Percentiles rank a stretch among this genome's conserved stretches.
Conservation (phyloP, 2,329 filamentous ascomycete genomes). For the Fusarium sambucinum region DNA sequence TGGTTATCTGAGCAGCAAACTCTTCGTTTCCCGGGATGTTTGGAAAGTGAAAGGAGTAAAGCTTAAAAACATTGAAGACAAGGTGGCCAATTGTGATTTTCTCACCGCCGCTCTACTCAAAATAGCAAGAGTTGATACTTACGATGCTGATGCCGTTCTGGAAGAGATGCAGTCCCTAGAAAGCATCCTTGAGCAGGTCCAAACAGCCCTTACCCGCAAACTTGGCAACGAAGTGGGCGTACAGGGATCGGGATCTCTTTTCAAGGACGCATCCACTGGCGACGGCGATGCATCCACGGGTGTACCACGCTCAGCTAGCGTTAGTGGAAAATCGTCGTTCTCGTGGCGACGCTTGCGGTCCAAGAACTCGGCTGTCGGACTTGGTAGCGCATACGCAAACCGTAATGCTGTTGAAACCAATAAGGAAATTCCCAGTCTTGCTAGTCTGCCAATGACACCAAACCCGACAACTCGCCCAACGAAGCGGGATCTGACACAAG, state of each 20-base stretch:
- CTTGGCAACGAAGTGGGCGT: conserved; percentile 94
- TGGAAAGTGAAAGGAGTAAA: conserved; percentile 97
- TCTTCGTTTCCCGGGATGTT: conserved; percentile 92
- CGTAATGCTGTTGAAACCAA: conserved; percentile 42
- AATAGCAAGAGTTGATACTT: conserved; percentile 84
- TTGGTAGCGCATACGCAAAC: conserved; percentile 62
- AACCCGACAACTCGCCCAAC: conserved; percentile 74
- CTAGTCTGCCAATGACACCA: conserved; percentile 81
- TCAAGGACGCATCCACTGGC: conserved; percentile 73
- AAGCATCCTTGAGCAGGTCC: conserved; percentile 85
- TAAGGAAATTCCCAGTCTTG: conserved; percentile 65
- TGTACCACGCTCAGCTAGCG: conserved; percentile 69
- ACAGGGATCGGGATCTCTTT: conserved; percentile 77
- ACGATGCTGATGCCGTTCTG: conserved; percentile 89
- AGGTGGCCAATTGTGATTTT: conserved; percentile 90
- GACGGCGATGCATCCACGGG: conserved; percentile 59
- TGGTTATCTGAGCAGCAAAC: conserved; percentile 89
- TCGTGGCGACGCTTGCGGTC: conserved; percentile 91
- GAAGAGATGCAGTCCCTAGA: conserved; percentile 96
- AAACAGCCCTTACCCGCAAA: conserved; percentile 80
- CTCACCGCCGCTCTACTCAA: conserved; percentile 90
- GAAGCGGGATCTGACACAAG: conserved; percentile 76
- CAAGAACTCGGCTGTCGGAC: conserved; percentile 82
- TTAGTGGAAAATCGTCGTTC: conserved; percentile 78
- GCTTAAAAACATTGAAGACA: conserved; percentile 91